Percentiles rank a stretch among this genome's conserved stretches.
phyloP scores from a whole-genome alignment of 495 filamentous ascomycete genomes.

The Penicillium atrosanguineum region DNA sequence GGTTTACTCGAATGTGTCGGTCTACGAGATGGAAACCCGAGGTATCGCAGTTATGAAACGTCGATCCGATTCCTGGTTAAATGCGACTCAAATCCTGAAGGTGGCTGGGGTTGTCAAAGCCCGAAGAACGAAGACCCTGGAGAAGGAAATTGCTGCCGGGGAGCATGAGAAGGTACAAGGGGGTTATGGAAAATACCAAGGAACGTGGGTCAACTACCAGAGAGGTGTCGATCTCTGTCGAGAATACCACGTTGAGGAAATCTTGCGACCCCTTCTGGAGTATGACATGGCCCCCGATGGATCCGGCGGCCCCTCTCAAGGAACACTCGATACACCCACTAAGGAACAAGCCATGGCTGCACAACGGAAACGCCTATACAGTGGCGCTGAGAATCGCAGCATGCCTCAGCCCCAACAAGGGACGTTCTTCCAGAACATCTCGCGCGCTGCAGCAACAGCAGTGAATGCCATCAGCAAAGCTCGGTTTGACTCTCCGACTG shows the following conservation, averaged over 20 bases:
- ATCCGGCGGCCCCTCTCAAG: conserved; percentile 55
- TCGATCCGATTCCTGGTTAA: conserved; percentile 87
- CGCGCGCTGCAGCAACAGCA: conserved; percentile 84
- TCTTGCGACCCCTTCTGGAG: conserved; percentile 78
- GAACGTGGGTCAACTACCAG: conserved; percentile 94
- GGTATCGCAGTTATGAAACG: conserved; percentile 90
- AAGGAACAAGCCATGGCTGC: conserved; percentile 99
- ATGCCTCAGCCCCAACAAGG: conserved; percentile 65
- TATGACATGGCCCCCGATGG: conserved; percentile 85
- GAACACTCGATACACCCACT: conserved; percentile 82
- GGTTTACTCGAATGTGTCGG: conserved; percentile 88
- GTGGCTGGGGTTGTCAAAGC: conserved; percentile 96
- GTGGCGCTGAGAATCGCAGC: conserved; percentile 62
- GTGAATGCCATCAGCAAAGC: conserved; percentile 95
- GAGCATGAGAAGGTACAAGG: conserved; percentile 98
- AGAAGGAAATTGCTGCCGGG: conserved; percentile 94
- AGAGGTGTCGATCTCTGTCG: conserved; percentile 88
- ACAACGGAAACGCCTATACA: conserved; percentile 86
- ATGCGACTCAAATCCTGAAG: conserved; percentile 93
- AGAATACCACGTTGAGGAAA: conserved; percentile 89
- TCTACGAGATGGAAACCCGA: conserved; percentile 98
- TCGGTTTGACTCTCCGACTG: conserved; percentile 77
- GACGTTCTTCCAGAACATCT: conserved; percentile 96
- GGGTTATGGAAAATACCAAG: conserved; percentile 97
- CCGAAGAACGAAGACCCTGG: conserved; percentile 92